phyloP scores from a whole-genome alignment of 768 basidiomycete genomes.

The Termitomyces sp. region DNA sequence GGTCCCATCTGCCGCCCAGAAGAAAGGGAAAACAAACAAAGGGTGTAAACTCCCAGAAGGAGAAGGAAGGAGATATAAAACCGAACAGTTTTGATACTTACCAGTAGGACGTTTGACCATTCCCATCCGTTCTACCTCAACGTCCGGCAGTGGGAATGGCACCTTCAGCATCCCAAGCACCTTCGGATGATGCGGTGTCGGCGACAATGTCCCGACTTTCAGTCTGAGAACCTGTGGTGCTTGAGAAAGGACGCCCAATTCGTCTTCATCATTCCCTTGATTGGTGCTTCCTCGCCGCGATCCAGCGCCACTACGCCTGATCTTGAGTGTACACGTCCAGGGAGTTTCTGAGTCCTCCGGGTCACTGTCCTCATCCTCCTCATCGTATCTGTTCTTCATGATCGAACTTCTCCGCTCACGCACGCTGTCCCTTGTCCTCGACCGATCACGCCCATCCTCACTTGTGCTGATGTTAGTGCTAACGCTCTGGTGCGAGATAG shows the following conservation, averaged over 20 bases:
- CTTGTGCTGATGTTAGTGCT: slow-evolving; percentile 29
- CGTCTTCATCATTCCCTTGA: slow-evolving; percentile 12
- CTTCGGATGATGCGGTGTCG: slow-evolving; percentile 95
- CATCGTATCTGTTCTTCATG: not conserved
- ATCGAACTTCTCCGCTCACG: slow-evolving; percentile 9
- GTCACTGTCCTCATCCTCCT: slow-evolving; percentile 78
- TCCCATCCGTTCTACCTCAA: slow-evolving; percentile 64
- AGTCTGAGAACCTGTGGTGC: slow-evolving; percentile 42
- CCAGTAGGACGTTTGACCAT: slow-evolving; percentile 49
- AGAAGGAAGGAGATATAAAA: not conserved
- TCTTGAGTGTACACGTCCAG: slow-evolving; percentile 85
- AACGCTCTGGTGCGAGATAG: slow-evolving; percentile 38
- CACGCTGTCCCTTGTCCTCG: slow-evolving; percentile 8
- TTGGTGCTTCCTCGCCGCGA: slow-evolving; percentile 16
- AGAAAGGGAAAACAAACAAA: not conserved
- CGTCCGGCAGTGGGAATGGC: slow-evolving; percentile 83
- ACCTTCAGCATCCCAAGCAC: slow-evolving; percentile 90
- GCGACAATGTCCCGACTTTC: slow-evolving; percentile 82
- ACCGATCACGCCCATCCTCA: slow-evolving; percentile 18
- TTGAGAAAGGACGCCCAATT: slow-evolving; percentile 9
- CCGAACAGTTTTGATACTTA: slow-evolving; percentile 27
- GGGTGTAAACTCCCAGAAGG: not conserved
- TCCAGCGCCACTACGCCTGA: slow-evolving; percentile 39
- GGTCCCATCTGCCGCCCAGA: not conserved
- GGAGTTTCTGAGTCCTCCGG: slow-evolving; percentile 97